Evolutionary conservation across 2,329 filamentous ascomycete species (phyloP), one percentile per base, ranked within the genome.

Genomic region (Lachnellula suecica): DNA sequence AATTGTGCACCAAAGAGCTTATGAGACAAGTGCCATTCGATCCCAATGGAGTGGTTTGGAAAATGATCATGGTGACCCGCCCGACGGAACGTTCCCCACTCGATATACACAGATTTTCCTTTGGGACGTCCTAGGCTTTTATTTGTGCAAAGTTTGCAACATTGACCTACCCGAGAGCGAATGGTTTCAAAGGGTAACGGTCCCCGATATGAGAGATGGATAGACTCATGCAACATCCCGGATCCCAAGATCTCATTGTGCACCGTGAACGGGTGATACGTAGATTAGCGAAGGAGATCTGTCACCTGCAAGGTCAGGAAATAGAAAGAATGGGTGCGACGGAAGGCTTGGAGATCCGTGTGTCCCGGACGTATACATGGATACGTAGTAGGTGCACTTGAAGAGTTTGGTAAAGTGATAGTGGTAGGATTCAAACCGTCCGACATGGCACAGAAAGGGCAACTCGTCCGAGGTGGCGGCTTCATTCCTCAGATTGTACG

Each of bases 201-300:
- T 27, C 11, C 41, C 19, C 19, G 37, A 37, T 24, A 43, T 43
- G 38, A 49, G 34, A 7, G n/a, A 5, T 34, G 47, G 27, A 25
- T 15, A 34, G 24, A 31, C 38, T 46, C 40, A 63, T 57, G 55
- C 56, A 56, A n/a, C 29, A 44, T 29, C 19, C 49, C 54, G 46
- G 53, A 47, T 53, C 55, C 57, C 56, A 54, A 61, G 59, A 61
- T 58, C 57, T 57, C 50, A 48, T 52, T 53, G 59, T 60, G 47
- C 43, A 19, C 41, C 40, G 19, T 24, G 45, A 46, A 34, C 23
- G 31, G 20, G 51, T 58, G 3, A 24, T 49, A 58, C 57, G 35
- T 34, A 62, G 61, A 63, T 62, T 62, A 45, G 48, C 59, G 61
- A 63, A 44, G 2, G 38, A 55, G 57, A 59, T 59, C 56, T 47